Percentiles rank a stretch among this genome's conserved stretches.
These are phyloP conservation scores for Albophoma yamanashiensis DNA, from an alignment of 2,329 filamentous ascomycete species.

Conservation along the genomic window DNA sequence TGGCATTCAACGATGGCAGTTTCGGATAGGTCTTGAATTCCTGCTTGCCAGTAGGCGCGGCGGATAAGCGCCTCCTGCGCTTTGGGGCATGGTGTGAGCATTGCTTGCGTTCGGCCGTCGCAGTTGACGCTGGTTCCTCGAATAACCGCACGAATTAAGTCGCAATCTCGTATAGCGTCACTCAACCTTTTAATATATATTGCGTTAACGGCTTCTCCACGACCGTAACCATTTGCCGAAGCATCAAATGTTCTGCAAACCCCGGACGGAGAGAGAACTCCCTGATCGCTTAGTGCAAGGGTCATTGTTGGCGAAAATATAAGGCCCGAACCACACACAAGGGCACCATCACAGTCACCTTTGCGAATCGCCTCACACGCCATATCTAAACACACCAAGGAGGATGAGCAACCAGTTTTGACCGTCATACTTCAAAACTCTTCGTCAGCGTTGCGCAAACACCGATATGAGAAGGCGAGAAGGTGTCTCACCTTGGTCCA, in stretches of 20 bases:
- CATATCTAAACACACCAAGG: slow-evolving; percentile 14
- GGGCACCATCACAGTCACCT: slow-evolving; percentile 11
- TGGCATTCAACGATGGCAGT: slow-evolving; percentile 10
- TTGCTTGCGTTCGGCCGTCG: slow-evolving; percentile 28
- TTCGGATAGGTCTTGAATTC: slow-evolving; percentile 4
- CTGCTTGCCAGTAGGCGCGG: slow-evolving; percentile 14
- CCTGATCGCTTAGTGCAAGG: slow-evolving; percentile 1
- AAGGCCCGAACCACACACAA: slow-evolving; percentile 14
- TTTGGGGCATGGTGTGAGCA: slow-evolving; percentile 23
- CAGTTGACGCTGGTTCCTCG: slow-evolving; percentile 18
- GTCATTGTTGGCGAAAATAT: slow-evolving; percentile 9
- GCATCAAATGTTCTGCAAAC: slow-evolving; percentile 17
- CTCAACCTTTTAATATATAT: slow-evolving; percentile 28
- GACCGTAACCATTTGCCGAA: slow-evolving; percentile 27
- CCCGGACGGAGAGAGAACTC: slow-evolving; percentile 12
- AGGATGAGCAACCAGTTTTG: slow-evolving; percentile 21
- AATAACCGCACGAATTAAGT: slow-evolving; percentile 14
- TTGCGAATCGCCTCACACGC: slow-evolving; percentile 13
- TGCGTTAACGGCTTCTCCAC: slow-evolving; percentile 27
- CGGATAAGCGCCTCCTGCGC: slow-evolving; percentile 19
- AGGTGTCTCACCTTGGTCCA: background rate
- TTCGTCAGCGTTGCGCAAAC: too few species aligned
- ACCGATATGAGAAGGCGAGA: background rate
- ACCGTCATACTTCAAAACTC: slow-evolving; percentile 12
- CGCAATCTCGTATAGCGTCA: slow-evolving; percentile 27